These are phyloP conservation scores for Gliomastix tumulicola DNA, from an alignment of 2,329 filamentous ascomycete species.

Conservation along the genomic window DNA sequence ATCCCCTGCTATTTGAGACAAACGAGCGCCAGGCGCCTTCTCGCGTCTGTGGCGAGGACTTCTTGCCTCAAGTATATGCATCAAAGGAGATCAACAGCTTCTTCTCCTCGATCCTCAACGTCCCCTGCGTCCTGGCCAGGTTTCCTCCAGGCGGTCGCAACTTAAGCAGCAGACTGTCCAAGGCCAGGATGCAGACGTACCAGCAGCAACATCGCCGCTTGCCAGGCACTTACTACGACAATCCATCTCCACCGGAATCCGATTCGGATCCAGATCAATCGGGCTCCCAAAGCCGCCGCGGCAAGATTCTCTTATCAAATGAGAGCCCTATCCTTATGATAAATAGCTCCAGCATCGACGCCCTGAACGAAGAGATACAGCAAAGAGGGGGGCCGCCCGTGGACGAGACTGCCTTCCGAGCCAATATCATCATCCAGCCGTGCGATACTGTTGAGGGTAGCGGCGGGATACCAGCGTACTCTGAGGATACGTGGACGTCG, in stretches of 20 bases:
- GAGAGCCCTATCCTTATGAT: slow-evolving; percentile 90
- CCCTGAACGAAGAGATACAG: slow-evolving; percentile 67
- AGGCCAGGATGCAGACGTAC: slow-evolving; percentile 59
- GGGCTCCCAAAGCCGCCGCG: slow-evolving; percentile 17
- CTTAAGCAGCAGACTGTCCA: slow-evolving; percentile 59
- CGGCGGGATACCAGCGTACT: slow-evolving; percentile 62
- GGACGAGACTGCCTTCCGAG: slow-evolving; percentile 71
- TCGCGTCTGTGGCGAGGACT: slow-evolving; percentile 75
- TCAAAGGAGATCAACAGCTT: slow-evolving; percentile 62
- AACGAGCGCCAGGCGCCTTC: slow-evolving; percentile 40
- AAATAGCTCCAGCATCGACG: slow-evolving; percentile 70
- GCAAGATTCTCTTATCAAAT: slow-evolving; percentile 75
- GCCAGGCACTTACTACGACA: slow-evolving; percentile 46
- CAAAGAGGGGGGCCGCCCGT: slow-evolving; percentile 56
- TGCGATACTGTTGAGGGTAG: no score
- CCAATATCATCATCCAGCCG: slow-evolving; percentile 71
- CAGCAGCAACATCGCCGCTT: slow-evolving; percentile 30
- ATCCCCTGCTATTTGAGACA: slow-evolving; percentile 50
- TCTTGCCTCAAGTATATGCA: slow-evolving; percentile 65
- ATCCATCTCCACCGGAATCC: slow-evolving; percentile 50
- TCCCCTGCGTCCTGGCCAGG: slow-evolving; percentile 77
- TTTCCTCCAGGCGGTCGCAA: slow-evolving; percentile 65
- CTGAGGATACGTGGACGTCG: slow-evolving; percentile 71
- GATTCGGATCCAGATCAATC: no score
- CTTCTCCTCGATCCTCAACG: slow-evolving; percentile 67